Conservation (phyloP, 23 red algal genomes). For the Gracilaria gracilis region DNA sequence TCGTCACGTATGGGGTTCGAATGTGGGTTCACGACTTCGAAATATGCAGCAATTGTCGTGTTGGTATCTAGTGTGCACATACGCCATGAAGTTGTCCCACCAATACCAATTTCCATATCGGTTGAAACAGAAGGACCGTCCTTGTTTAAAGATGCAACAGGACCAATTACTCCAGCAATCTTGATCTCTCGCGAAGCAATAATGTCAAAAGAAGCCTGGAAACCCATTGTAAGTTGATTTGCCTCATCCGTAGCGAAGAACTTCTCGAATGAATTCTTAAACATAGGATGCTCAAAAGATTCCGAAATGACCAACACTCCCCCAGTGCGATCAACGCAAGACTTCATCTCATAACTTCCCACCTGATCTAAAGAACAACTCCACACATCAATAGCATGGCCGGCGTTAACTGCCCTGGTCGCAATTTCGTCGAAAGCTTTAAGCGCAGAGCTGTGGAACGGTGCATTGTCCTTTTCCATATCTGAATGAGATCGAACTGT, state of each 20-base stretch:
- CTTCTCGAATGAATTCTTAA: constrained; percentile 95
- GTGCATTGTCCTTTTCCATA: constrained; percentile 98
- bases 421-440: constrained; percentile 96
- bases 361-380: constrained; percentile 97
- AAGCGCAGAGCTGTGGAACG: constrained; percentile 84
- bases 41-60: constrained; percentile 88
- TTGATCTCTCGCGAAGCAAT: constrained; percentile 85
- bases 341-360: constrained; percentile 98
- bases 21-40: constrained; percentile 97
- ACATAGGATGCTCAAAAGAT: constrained; percentile 97
- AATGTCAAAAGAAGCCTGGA: constrained; percentile 88
- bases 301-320: constrained; percentile 93
- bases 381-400: constrained; percentile 92
- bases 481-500: constrained; percentile 94
- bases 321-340: constrained; percentile 99
- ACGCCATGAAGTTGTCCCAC: constrained; percentile 94
- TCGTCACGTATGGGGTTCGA: constrained; percentile 84
- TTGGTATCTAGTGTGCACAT: constrained; percentile 85
- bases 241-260: constrained; percentile 85
- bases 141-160: constrained; percentile 88
- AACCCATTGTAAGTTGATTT: constrained; percentile 72
- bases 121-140: constrained; percentile 75
- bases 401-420: constrained; percentile 91
- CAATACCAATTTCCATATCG: constrained; percentile 97
- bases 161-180: constrained; percentile 95